Evolutionary conservation across 805 yeast genomes (phyloP).

Genomic region (Komagataella populi): DNA sequence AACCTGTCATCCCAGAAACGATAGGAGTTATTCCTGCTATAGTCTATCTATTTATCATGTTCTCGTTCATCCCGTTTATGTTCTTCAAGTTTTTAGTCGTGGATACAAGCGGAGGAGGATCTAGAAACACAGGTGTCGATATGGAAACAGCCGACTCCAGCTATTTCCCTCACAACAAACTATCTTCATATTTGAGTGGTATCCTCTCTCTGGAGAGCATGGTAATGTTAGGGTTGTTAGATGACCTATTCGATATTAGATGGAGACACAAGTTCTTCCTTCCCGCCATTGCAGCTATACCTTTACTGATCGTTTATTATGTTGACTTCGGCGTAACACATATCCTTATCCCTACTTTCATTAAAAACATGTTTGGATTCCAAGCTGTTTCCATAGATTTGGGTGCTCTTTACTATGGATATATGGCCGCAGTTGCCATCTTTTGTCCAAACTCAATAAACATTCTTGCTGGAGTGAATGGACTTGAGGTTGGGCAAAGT

Average conservation of each 20-base stretch:
- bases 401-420: constrained; percentile 67
- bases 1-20: constrained; percentile 74
- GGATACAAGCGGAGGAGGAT: constrained; percentile 43
- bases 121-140: constrained; percentile 25
- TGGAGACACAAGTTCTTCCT: constrained; percentile 96
- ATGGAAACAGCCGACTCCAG: constrained; percentile 1
- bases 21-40: constrained; percentile 86
- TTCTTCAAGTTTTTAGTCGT: constrained; percentile 56
- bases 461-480: constrained; percentile 92
- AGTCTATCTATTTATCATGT: constrained; percentile 68
- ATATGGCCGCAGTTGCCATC: constrained; percentile 86
- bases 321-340: constrained; percentile 90
- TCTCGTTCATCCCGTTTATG: constrained; percentile 76
- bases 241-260: constrained; percentile 87
- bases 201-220: constrained; percentile 75
- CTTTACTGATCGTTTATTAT: constrained; percentile 80
- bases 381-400: constrained; percentile 50
- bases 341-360: constrained; percentile 65
- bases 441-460: constrained; percentile 95
- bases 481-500: constrained; percentile 92
- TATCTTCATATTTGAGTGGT: constrained; percentile 80
- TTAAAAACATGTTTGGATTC: constrained; percentile 26
- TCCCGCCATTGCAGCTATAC: constrained; percentile 91
- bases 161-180: constrained; percentile 65
- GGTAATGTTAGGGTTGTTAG: constrained; percentile 76